These are phyloP conservation scores for Aspergillus clavatus DNA, from an alignment of 2,329 filamentous ascomycete species.

Conservation along the genomic window DNA sequence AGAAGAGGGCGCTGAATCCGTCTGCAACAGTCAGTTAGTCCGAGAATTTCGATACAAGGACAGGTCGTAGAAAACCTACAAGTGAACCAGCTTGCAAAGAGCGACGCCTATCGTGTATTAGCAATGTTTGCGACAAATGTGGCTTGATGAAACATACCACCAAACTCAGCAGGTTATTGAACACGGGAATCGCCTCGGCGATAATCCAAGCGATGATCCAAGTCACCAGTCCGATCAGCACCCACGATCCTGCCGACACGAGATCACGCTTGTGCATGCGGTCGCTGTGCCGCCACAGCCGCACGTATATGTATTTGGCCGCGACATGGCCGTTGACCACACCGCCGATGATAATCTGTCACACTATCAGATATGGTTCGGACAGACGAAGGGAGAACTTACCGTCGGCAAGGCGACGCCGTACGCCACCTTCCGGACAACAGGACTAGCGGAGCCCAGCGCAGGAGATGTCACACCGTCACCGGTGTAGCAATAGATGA, in stretches of 20 bases:
- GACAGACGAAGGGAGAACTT: slow-evolving; percentile 1
- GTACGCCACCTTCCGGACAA: slow-evolving; percentile 59
- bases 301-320: slow-evolving; percentile 60
- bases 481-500: slow-evolving; percentile 64
- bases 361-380: not conserved
- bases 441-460: slow-evolving; percentile 54
- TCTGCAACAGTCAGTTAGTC: not conserved
- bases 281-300: slow-evolving; percentile 57
- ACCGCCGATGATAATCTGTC: slow-evolving; percentile 62
- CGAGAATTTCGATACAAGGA: no score
- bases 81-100: slow-evolving; percentile 64
- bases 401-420: slow-evolving; percentile 61
- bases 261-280: slow-evolving; percentile 46
- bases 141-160: no score
- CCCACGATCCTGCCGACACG: slow-evolving; percentile 52
- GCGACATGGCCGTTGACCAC: slow-evolving; percentile 64
- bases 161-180: slow-evolving; percentile 59
- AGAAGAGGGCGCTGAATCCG: slow-evolving; percentile 27
- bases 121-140: no score
- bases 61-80: slow-evolving; percentile 24
- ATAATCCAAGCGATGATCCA: slow-evolving; percentile 63
- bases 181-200: slow-evolving; percentile 63
- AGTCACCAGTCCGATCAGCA: slow-evolving; percentile 48
- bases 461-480: slow-evolving; percentile 59
- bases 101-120: slow-evolving; percentile 37